A percentile compares a stretch with the other conserved stretches of the same genome.
phyloP scores from a whole-genome alignment of 2,329 filamentous ascomycete genomes.

The Lachnellula willkommii region DNA sequence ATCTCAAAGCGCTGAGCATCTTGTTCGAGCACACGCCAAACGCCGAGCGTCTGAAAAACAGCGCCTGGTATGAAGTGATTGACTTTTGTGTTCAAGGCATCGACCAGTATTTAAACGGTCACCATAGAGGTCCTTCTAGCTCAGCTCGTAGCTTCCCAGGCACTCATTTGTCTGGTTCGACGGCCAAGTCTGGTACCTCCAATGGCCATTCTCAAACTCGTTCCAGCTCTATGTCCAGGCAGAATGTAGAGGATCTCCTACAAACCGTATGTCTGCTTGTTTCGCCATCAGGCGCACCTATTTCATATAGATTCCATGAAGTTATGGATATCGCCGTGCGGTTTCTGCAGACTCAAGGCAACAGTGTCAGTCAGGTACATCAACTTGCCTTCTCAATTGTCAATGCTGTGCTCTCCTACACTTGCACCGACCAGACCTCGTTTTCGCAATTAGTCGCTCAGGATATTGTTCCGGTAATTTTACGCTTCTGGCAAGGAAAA shows the following conservation, averaged over 20 bases:
- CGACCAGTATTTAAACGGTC: slow-evolving; percentile 38
- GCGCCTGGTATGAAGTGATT: slow-evolving; percentile 34
- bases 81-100: slow-evolving; percentile 63
- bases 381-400: slow-evolving; percentile 70
- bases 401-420: slow-evolving; percentile 62
- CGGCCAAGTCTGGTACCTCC: slow-evolving; percentile 19
- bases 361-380: slow-evolving; percentile 58
- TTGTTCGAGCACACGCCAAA: slow-evolving; percentile 70
- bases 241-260: slow-evolving; percentile 50
- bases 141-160: slow-evolving; percentile 18
- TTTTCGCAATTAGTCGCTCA: slow-evolving; percentile 54
- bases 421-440: slow-evolving; percentile 61
- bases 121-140: slow-evolving; percentile 11
- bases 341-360: slow-evolving; percentile 55
- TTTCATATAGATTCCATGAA: slow-evolving; percentile 49
- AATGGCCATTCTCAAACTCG: slow-evolving; percentile 30
- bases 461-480: slow-evolving; percentile 64
- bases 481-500: slow-evolving; percentile 72
- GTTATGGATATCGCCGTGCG: slow-evolving; percentile 53
- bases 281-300: slow-evolving; percentile 61
- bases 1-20: slow-evolving; percentile 67
- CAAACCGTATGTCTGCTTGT: slow-evolving; percentile 61
- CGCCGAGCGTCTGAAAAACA: slow-evolving; percentile 67
- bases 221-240: slow-evolving; percentile 25
- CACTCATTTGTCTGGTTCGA: slow-evolving; percentile 15